phyloP scores from a whole-genome alignment of 176 grass and related monocot genomes.

The Chrysopogon serrulatus region DNA sequence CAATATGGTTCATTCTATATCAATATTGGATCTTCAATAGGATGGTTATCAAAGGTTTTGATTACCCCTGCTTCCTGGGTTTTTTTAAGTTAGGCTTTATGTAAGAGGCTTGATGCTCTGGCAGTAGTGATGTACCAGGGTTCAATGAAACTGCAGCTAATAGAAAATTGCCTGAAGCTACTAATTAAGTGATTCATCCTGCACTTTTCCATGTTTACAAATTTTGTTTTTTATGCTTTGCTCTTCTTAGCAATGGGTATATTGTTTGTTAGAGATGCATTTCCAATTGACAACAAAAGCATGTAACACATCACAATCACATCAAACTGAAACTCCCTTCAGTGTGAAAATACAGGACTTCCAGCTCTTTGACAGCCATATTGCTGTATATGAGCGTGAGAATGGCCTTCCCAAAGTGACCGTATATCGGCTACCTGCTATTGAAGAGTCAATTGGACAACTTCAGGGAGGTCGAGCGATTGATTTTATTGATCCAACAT shows the following conservation, averaged over 20 bases:
- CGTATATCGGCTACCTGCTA: conserved; percentile 57
- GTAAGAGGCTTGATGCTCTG: conserved; percentile 9
- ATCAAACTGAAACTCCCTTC: conserved; percentile 34
- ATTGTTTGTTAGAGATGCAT: conserved; percentile 3
- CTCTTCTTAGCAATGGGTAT: background rate
- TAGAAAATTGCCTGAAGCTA: background rate
- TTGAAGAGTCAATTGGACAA: conserved; percentile 58
- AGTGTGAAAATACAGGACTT: conserved; percentile 86
- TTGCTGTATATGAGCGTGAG: conserved; percentile 80
- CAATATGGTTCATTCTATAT: background rate
- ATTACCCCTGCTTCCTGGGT: conserved; percentile 15
- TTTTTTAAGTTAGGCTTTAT: background rate
- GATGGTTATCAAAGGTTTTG: background rate
- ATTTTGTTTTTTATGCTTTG: conserved; percentile 3
- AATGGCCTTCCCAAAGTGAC: conserved; percentile 77
- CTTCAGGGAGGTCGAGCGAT: conserved; percentile 55
- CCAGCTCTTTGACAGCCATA: conserved; percentile 72
- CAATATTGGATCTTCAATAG: background rate
- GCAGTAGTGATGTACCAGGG: background rate
- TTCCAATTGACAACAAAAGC: background rate
- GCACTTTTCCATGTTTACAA: background rate
- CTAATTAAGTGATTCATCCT: background rate
- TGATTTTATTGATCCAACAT: conserved; percentile 76
- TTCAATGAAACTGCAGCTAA: background rate
- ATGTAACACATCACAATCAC: background rate